Conservation (phyloP, 768 basidiomycete species). For the Saitozyma podzolica region DNA sequence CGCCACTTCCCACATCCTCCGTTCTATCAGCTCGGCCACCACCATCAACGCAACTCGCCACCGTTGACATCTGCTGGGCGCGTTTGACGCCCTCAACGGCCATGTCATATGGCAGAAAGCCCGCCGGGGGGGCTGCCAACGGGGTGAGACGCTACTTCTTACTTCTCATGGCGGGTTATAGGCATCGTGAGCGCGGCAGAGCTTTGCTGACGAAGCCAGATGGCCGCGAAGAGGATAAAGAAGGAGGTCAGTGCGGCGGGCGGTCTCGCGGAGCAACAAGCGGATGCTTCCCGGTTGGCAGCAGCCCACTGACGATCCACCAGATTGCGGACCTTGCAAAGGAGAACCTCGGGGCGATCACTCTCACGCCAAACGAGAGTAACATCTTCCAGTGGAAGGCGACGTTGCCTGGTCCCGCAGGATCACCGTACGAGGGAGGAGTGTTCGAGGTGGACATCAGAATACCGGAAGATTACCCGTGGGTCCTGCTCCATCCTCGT, state of each 20-base stretch:
- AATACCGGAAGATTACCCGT: conserved; percentile 51
- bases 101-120: too few relatives aligned
- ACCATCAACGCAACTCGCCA: too few relatives aligned
- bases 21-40: too few relatives aligned
- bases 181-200: too few relatives aligned
- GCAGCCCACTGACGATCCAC: conserved; percentile 5
- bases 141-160: too few relatives aligned
- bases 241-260: conserved; percentile 34
- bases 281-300: neutral
- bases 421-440: conserved; percentile 52
- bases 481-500: conserved; percentile 16
- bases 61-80: too few relatives aligned
- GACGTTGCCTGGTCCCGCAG: conserved; percentile 44
- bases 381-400: conserved; percentile 49
- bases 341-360: conserved; percentile 46
- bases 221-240: conserved; percentile 49
- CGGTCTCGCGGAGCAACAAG: neutral
- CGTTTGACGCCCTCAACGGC: too few relatives aligned
- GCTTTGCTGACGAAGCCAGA: conserved; percentile 11
- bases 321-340: conserved; percentile 47
- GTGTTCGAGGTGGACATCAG: conserved; percentile 46
- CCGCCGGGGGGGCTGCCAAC: too few relatives aligned
- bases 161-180: too few relatives aligned
- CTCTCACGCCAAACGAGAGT: conserved; percentile 41
- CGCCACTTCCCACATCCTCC: too few relatives aligned